These are phyloP conservation scores for Quercus gilva DNA, from an alignment of 306 rosid genomes.

Conservation along the genomic window DNA sequence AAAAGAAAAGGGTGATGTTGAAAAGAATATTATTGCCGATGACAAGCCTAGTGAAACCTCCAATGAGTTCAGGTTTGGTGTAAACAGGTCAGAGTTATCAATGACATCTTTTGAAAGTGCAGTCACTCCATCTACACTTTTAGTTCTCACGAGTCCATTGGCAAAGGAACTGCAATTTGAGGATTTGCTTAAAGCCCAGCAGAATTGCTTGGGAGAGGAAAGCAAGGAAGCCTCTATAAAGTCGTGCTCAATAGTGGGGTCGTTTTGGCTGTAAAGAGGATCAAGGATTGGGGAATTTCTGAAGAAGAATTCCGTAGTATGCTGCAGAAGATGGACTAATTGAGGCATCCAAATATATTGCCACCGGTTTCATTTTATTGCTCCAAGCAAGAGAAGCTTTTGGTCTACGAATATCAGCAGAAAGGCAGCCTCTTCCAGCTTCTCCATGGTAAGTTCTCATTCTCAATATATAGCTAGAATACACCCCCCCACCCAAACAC, in stretches of 20 bases:
- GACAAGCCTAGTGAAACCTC: constrained; percentile 32
- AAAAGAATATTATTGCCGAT: constrained; percentile 16
- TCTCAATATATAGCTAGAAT: background rate
- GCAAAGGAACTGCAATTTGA: constrained; percentile 43
- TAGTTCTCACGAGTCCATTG: constrained; percentile 40
- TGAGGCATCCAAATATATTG: constrained; percentile 47
- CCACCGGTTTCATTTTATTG: constrained; percentile 68
- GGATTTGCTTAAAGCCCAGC: constrained; percentile 76
- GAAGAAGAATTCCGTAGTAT: constrained; percentile 46
- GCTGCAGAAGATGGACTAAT: constrained; percentile 44
- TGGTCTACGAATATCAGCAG: constrained; percentile 60
- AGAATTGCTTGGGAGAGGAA: constrained; percentile 63
- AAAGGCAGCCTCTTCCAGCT: constrained; percentile 73
- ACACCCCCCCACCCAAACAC: no score
- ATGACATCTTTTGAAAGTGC: constrained; percentile 49
- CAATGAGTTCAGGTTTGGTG: constrained; percentile 28
- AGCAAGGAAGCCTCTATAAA: constrained; percentile 69
- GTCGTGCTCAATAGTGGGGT: constrained; percentile 53
- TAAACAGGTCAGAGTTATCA: constrained; percentile 45
- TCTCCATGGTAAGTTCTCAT: constrained; percentile 52
- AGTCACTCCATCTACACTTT: constrained; percentile 34
- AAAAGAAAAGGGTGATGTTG: constrained; percentile 1
- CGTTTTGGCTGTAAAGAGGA: constrained; percentile 68
- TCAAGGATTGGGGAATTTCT: constrained; percentile 60
- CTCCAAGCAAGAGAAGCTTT: constrained; percentile 70